A percentile compares a stretch with the other conserved stretches of the same genome.
These are phyloP conservation scores for Yamadazyma olivae DNA, from an alignment of 805 yeast genomes.

Conservation along the genomic window DNA sequence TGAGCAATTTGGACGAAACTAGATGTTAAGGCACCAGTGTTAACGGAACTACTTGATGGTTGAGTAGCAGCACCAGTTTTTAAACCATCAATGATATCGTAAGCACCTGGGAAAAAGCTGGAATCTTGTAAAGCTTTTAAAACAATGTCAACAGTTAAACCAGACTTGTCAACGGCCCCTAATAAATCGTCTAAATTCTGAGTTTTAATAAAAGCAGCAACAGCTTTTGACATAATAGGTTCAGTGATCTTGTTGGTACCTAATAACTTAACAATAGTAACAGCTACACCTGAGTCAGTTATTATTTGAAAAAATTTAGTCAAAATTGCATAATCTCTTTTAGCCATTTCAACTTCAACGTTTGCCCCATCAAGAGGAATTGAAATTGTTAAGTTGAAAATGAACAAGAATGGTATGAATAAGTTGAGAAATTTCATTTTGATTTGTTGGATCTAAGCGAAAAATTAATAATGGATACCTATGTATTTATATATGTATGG, in stretches of 20 bases:
- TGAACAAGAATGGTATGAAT: conserved; percentile 6
- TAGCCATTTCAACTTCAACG: conserved; percentile 2
- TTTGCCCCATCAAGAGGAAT: conserved; percentile 3
- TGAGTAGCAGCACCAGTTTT: conserved; percentile 12
- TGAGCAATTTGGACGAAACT: conserved; percentile 9
- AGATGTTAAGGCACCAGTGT: conserved; percentile 10
- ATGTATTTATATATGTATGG: background rate
- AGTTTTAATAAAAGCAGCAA: conserved; percentile 19
- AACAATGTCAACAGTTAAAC: conserved; percentile 24
- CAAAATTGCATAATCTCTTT: conserved; percentile 18
- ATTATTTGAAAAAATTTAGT: conserved; percentile 20
- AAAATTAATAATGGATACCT: background rate
- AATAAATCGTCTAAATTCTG: conserved; percentile 20
- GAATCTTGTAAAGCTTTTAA: conserved; percentile 14
- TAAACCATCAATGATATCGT: conserved; percentile 15
- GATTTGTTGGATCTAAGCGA: background rate
- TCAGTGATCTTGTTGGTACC: conserved; percentile 22
- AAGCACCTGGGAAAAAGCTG: conserved; percentile 16
- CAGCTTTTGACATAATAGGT: conserved; percentile 19
- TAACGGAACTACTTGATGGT: conserved; percentile 8
- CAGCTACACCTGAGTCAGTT: conserved; percentile 20
- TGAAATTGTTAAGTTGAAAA: conserved; percentile 3
- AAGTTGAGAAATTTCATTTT: conserved; percentile 5
- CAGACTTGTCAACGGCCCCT: conserved; percentile 22
- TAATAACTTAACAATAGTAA: conserved; percentile 18